Evolutionary conservation across 169 alveolate species (phyloP), one percentile per base, ranked within the genome.

Genomic region (Cryptosporidium ubiquitum): DNA sequence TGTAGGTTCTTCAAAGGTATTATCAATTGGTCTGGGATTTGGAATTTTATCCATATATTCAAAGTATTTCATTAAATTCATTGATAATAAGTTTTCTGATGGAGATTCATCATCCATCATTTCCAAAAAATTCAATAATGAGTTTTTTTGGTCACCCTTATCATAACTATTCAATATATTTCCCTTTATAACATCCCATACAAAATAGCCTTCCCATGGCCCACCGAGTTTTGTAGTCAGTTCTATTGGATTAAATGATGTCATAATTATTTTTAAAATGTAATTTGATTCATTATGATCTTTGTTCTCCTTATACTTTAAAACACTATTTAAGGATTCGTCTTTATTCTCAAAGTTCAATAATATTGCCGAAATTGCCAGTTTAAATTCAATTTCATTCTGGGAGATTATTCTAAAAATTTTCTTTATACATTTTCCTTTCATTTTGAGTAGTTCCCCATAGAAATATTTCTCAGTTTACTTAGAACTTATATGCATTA

Each of bases 201-300:
- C 14, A 29, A 61, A 79, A 64, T 61, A 47, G 23, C 89, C 89
- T 39, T 79, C 89, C 89, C 89, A 79, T 9, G 89, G 89, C 5
- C 89, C 89, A 9, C 89, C 89, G 14, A 79, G 33, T 26, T 79
- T 18, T 26, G 89, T 64, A 37, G 89, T 64, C 23, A 79, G 55
- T 20, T 79, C 89, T 33, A 64, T 35, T 12, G 89, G 89, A 16
- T 58, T 26, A 61, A 79, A 79, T n/a, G 89, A 79, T 14, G 89
- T 79, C 75, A 79, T 39, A 61, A 64, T 18, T 29, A 79, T 12
- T 18, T 69, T 69, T 47, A 69, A 44, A 37, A 47, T 26, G 31
- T 69, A 69, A 23, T 42, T 69, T 16, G 29, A 26, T 51, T 69
- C 84, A 44, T 47, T 18, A 23, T 3, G 4, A 26, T 35, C 29